Percentiles rank a stretch among this genome's conserved stretches.
Evolutionary conservation across 305 asterid species (phyloP).

Genomic region (Solanum aculeatissimum): DNA sequence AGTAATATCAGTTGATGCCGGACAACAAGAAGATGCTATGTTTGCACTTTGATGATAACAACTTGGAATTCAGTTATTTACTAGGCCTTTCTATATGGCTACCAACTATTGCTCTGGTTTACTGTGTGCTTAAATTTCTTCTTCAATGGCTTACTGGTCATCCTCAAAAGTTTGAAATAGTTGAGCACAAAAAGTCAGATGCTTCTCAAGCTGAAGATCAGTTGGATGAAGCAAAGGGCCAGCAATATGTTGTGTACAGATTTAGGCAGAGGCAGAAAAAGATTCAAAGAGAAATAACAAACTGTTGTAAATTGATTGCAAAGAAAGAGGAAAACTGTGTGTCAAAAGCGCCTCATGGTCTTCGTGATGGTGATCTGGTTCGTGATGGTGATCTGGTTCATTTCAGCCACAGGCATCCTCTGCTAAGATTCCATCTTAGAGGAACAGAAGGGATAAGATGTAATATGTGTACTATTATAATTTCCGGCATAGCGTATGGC

Average conservation of each 20-base stretch:
- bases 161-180: not conserved
- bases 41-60: not conserved
- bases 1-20: not conserved
- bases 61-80: not conserved
- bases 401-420: not conserved
- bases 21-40: not conserved
- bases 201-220: not conserved
- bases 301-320: not conserved
- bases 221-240: not conserved
- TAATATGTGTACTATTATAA: not conserved
- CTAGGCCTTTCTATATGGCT: not conserved
- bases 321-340: not conserved
- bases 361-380: not conserved
- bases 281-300: not conserved
- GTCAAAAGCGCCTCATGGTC: not conserved
- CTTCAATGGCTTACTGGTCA: not conserved
- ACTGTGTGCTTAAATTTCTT: not conserved
- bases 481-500: not conserved
- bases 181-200: not conserved
- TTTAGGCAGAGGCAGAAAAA: not conserved
- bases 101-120: not conserved
- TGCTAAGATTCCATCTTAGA: not conserved
- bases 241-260: not conserved
- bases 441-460: not conserved
- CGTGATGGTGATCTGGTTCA: not conserved